A percentile compares a stretch with the other conserved stretches of the same genome.
Evolutionary conservation across 768 basidiomycete species (phyloP).

Genomic region (Naganishia onofrii): DNA sequence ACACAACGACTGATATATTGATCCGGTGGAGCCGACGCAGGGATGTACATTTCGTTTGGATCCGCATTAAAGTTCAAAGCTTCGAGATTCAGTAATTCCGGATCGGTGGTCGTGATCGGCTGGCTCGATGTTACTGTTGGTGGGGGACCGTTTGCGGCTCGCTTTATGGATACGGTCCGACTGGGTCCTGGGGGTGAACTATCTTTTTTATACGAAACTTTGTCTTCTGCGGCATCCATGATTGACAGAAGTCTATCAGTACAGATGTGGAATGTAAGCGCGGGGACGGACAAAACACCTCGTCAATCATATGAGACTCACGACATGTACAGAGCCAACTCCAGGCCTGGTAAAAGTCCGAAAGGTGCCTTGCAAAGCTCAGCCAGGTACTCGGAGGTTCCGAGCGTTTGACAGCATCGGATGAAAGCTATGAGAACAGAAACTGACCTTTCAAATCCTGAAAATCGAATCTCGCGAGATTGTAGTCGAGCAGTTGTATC

Average conservation of each 20-base stretch:
- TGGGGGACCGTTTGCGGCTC: neutral
- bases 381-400: no score
- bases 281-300: no score
- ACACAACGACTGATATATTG: constrained; percentile 42
- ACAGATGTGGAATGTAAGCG: no score
- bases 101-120: constrained; percentile 4
- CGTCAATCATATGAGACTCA: neutral
- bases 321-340: constrained; percentile 31
- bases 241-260: constrained; percentile 33
- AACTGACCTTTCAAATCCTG: constrained; percentile 43
- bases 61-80: constrained; percentile 28
- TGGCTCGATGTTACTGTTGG: neutral
- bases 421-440: no score
- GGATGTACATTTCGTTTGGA: constrained; percentile 49
- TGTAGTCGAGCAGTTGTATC: constrained; percentile 50
- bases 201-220: constrained; percentile 23
- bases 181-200: neutral
- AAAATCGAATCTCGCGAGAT: constrained; percentile 50
- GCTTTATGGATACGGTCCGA: constrained; percentile 11
- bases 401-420: no score
- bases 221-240: constrained; percentile 42
- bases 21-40: constrained; percentile 36
- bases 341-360: constrained; percentile 19
- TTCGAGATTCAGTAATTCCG: constrained; percentile 14
- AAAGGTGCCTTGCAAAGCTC: no score